phyloP scores from a whole-genome alignment of 1,284 basidiomycete species.

The Cryptococcus amylolentus region DNA sequence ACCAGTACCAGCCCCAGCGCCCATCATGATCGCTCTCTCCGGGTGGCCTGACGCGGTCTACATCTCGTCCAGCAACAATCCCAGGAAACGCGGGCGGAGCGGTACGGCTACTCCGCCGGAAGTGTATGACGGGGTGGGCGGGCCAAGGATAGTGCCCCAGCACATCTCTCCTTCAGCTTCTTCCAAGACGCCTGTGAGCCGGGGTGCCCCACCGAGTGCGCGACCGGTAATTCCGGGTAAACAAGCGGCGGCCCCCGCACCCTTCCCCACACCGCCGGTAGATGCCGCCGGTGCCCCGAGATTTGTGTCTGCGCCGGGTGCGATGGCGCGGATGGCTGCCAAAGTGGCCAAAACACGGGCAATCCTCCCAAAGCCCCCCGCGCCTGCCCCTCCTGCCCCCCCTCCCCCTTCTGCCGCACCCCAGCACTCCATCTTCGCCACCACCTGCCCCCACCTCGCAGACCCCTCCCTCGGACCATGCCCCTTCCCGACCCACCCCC shows the following conservation, averaged over 20 bases:
- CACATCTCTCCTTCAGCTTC: background rate
- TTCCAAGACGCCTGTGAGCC: background rate
- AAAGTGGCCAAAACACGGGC: background rate
- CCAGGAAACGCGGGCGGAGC: background rate
- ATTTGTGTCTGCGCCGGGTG: too few species aligned
- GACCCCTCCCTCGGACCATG: conserved; percentile 17
- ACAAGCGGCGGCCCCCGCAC: background rate
- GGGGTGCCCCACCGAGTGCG: background rate
- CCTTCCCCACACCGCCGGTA: background rate
- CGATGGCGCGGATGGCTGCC: background rate
- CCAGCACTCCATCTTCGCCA: conserved; percentile 12
- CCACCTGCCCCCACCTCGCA: conserved; percentile 10
- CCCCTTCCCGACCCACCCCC: conserved; percentile 19
- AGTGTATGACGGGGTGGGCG: conserved; percentile 12
- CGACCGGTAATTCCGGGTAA: background rate
- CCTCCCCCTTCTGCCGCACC: conserved; percentile 2
- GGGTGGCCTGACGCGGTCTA: conserved; percentile 36
- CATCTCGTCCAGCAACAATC: conserved; percentile 6
- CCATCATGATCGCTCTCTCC: conserved; percentile 30
- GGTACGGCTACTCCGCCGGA: conserved; percentile 2
- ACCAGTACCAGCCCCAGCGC: background rate
- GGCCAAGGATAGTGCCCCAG: background rate
- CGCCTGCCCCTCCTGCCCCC: background rate
- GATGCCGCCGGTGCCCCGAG: background rate
- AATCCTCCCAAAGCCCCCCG: background rate